Evolutionary conservation across 768 basidiomycete genomes (phyloP), one percentile per base, ranked within the genome.

Genomic region (Hygrophoropsis aurantiaca): DNA sequence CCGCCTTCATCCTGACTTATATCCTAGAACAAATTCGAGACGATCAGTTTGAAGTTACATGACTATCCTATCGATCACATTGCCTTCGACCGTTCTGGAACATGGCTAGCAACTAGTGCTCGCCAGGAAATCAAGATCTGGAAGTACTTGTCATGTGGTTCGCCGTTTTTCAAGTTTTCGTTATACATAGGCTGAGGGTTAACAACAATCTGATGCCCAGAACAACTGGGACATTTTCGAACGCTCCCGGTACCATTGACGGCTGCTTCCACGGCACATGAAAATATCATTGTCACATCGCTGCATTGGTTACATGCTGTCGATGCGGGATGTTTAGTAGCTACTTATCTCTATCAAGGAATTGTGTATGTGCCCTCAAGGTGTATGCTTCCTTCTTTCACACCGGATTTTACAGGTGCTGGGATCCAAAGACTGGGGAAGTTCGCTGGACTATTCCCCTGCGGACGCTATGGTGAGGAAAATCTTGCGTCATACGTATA

Each of bases 301-400:
- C 10, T 45, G 18, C 34, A 45, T 19, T 45, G 27, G 44, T 26
- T 45, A 11, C 44, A 45, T 37, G 19, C 18, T 18, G 35, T 27
- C 21, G 34, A 45, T 36, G 44, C 44, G 37, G 34, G 34, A 15
- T 45, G 44, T 23, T 26, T 45, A 11, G 11, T 45, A 18, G 35
- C 21, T 16, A 45, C 44, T 15, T 45, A 45, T 36, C 27, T 45
- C 11, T 26, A 45, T 20, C 44, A 45, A 10, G 44, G 44, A 35
- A 37, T 45, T 13, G 37, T 13, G 44, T 45, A n/a, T n/a, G n/a
- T n/a, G n/a, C n/a, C n/a, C n/a, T n/a, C n/a, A n/a, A n/a, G n/a
- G n/a, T n/a, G n/a, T n/a, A n/a, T n/a, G n/a, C n/a, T n/a, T n/a
- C n/a, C n/a, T n/a, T n/a, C n/a, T n/a, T n/a, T n/a, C n/a, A n/a